Evolutionary conservation across 2,329 filamentous ascomycete species (phyloP).

Genomic region (Verticillium longisporum): DNA sequence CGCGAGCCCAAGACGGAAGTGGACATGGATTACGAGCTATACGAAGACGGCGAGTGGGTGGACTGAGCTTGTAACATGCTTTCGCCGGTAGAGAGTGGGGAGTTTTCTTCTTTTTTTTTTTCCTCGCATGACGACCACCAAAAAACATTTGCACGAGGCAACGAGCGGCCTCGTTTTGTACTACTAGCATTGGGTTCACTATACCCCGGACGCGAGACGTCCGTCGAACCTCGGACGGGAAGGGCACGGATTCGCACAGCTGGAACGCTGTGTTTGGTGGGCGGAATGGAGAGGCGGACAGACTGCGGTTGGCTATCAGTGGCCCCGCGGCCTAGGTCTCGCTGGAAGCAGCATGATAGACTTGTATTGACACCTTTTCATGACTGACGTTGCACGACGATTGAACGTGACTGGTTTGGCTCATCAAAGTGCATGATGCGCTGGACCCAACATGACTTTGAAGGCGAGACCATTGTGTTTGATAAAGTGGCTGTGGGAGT

Average conservation of each 20-base stretch:
- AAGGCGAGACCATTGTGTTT: too few species aligned
- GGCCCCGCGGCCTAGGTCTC: neutral
- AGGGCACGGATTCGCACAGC: neutral
- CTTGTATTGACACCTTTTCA: too few species aligned
- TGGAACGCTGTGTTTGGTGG: neutral
- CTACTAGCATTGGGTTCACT: neutral
- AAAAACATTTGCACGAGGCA: neutral
- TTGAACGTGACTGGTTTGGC: too few species aligned
- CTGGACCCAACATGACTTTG: too few species aligned
- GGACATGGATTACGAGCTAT: conserved; percentile 49
- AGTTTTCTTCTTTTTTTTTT: too few species aligned
- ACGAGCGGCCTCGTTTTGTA: neutral
- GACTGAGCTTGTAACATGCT: neutral
- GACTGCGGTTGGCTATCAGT: neutral
- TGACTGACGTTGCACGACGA: too few species aligned
- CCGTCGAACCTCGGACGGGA: neutral
- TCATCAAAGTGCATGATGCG: too few species aligned
- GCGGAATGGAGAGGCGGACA: neutral
- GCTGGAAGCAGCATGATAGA: too few species aligned
- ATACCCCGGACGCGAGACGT: neutral
- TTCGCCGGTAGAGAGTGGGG: too few species aligned
- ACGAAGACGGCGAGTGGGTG: conserved; percentile 42
- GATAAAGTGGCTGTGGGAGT: too few species aligned
- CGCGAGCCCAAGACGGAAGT: conserved; percentile 14
- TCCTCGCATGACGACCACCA: neutral